Evolutionary conservation across 1,284 basidiomycete species (phyloP).

Genomic region (Boletus smithii): DNA sequence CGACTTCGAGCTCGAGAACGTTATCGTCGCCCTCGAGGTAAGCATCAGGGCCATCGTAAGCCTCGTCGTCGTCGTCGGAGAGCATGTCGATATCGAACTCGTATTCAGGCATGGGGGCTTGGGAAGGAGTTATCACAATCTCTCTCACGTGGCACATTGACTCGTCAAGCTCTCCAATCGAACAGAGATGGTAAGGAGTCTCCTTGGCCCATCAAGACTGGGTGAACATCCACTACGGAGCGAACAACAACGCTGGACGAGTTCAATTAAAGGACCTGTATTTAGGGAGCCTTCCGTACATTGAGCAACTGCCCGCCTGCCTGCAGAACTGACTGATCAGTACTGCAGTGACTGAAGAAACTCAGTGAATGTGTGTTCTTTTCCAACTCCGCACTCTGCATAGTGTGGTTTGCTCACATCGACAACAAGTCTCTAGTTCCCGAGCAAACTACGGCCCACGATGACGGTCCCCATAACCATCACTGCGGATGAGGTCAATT

Average conservation of each 20-base stretch:
- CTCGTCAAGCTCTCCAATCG: too few species aligned
- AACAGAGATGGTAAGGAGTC: too few species aligned
- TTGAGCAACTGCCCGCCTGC: too few species aligned
- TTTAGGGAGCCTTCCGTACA: too few species aligned
- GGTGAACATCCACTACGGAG: too few species aligned
- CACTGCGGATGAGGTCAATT: constrained; percentile 80
- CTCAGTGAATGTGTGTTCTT: too few species aligned
- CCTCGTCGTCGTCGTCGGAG: constrained; percentile 31
- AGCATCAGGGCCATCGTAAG: constrained; percentile 31
- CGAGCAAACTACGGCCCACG: background rate
- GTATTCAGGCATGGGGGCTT: constrained; percentile 23
- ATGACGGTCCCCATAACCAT: constrained; percentile 55
- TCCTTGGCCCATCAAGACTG: too few species aligned
- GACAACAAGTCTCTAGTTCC: background rate
- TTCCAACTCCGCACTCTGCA: constrained; percentile 33
- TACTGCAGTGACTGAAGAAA: background rate
- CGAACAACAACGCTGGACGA: too few species aligned
- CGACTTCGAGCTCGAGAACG: constrained; percentile 26
- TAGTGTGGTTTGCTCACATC: too few species aligned
- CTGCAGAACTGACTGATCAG: too few species aligned
- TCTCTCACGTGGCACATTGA: constrained; percentile 20
- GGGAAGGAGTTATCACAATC: constrained; percentile 11
- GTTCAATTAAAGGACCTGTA: too few species aligned
- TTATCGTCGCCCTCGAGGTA: constrained; percentile 32
- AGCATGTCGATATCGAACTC: constrained; percentile 28